phyloP scores from a whole-genome alignment of 345 rosid species.

The Populus simonii region DNA sequence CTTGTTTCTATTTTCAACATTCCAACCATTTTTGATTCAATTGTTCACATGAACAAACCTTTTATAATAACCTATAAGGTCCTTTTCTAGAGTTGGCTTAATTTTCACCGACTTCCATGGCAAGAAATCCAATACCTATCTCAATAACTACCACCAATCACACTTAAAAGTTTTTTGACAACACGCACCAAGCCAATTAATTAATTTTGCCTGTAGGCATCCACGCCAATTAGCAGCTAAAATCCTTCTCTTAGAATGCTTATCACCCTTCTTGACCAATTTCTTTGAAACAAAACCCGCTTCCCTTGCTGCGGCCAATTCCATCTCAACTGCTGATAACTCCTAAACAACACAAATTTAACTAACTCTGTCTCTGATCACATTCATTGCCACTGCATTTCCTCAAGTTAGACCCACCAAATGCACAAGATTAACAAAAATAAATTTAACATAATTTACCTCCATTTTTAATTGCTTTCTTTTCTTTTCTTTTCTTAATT shows the following conservation, averaged over 20 bases:
- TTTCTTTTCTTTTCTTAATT: too few species aligned
- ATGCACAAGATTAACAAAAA: neutral
- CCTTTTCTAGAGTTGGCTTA: neutral
- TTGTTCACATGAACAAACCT: neutral
- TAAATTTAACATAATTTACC: conserved; percentile 35
- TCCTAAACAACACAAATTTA: conserved; percentile 39
- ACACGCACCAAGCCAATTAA: conserved; percentile 5
- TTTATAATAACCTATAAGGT: neutral
- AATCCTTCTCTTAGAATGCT: conserved; percentile 48
- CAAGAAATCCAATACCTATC: neutral
- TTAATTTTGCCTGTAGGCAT: conserved; percentile 54
- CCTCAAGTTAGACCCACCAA: neutral
- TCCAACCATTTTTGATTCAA: neutral
- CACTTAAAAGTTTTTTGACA: neutral
- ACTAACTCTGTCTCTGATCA: neutral
- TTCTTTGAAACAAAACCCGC: conserved; percentile 60
- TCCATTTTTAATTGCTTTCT: conserved; percentile 56
- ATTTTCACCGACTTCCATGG: neutral
- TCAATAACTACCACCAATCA: neutral
- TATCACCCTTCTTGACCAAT: conserved; percentile 27
- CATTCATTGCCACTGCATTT: too few species aligned
- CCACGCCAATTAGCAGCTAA: conserved; percentile 66
- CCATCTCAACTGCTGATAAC: conserved; percentile 63
- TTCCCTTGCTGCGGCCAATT: conserved; percentile 57
- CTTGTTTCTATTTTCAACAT: neutral